Conservation (phyloP, 2,329 filamentous ascomycete genomes). For the Cyanodermella asteris region DNA sequence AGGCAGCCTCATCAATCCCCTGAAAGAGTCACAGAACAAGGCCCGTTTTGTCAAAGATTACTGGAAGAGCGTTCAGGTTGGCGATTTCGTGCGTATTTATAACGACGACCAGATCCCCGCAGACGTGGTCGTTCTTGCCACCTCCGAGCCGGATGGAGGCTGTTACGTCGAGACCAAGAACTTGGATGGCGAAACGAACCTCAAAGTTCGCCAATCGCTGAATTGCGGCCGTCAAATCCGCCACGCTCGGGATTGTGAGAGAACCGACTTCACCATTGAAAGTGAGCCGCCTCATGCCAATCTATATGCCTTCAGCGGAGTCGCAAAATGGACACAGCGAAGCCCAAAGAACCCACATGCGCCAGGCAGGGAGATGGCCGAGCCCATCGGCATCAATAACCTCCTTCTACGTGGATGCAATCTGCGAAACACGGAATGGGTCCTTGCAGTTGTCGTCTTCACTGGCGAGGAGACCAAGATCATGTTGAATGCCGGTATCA, state of each 20-base stretch:
- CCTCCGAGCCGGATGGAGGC: slow-evolving; percentile 78
- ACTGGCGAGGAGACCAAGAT: slow-evolving; percentile 95
- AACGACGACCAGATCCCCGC: slow-evolving; percentile 91
- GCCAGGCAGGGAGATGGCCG: slow-evolving; percentile 56
- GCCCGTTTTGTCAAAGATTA: slow-evolving; percentile 79
- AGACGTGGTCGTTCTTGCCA: slow-evolving; percentile 78
- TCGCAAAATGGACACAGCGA: slow-evolving; percentile 64
- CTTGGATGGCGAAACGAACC: slow-evolving; percentile 87
- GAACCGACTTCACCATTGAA: slow-evolving; percentile 66
- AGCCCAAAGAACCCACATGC: slow-evolving; percentile 40
- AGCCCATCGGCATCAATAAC: slow-evolving; percentile 90
- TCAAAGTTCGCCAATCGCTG: slow-evolving; percentile 83
- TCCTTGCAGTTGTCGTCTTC: slow-evolving; percentile 77
- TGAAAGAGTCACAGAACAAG: slow-evolving; percentile 40
- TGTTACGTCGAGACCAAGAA: slow-evolving; percentile 99
- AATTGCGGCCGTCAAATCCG: slow-evolving; percentile 63
- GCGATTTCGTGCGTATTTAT: slow-evolving; percentile 89
- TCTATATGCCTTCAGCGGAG: slow-evolving; percentile 83
- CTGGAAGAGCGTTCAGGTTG: slow-evolving; percentile 90
- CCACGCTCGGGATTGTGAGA: slow-evolving; percentile 82
- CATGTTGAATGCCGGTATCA: slow-evolving; percentile 95
- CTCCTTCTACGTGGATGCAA: slow-evolving; percentile 82
- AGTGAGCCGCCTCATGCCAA: slow-evolving; percentile 86
- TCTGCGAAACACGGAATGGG: slow-evolving; percentile 88
- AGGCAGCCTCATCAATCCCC: slow-evolving; percentile 53